These are phyloP conservation scores for Juglanconis oblonga DNA, from an alignment of 2,329 filamentous ascomycete species.

Conservation along the genomic window DNA sequence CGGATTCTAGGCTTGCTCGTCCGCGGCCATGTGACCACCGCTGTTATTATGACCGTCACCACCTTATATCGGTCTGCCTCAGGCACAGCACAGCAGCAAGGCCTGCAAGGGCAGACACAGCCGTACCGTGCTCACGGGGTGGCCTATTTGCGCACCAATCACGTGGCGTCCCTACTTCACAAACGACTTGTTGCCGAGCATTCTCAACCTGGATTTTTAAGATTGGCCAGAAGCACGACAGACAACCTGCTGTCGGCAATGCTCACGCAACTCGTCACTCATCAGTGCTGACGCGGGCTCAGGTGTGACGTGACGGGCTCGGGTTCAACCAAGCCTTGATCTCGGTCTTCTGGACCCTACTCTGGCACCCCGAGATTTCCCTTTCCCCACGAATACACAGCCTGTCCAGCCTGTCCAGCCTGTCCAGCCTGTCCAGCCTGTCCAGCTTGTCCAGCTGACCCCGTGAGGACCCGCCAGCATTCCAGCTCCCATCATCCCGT, in stretches of 20 bases:
- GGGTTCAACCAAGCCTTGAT: not conserved
- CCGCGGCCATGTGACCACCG: not conserved
- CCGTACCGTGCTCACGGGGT: not conserved
- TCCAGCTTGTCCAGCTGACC: not conserved
- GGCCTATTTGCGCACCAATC: constrained; percentile 9
- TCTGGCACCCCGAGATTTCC: not conserved
- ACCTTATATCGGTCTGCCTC: not conserved
- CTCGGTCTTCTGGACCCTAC: not conserved
- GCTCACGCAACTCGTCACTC: not conserved
- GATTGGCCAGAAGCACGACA: not conserved
- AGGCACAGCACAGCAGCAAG: not conserved
- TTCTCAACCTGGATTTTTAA: not conserved
- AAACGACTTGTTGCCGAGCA: not conserved
- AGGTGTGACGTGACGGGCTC: constrained; percentile 2
- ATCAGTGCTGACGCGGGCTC: not conserved
- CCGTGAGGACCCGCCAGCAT: not conserved
- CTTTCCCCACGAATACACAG: not conserved
- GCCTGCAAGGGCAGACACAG: not conserved
- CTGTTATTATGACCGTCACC: not conserved
- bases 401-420: not conserved
- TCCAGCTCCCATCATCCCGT: not conserved
- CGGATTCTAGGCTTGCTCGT: not conserved
- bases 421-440: not conserved
- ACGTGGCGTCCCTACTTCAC: not conserved
- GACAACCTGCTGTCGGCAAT: not conserved